A percentile compares a stretch with the other conserved stretches of the same genome.
Evolutionary conservation across 2,329 filamentous ascomycete genomes (phyloP).

Genomic region (Fusarium luffae): DNA sequence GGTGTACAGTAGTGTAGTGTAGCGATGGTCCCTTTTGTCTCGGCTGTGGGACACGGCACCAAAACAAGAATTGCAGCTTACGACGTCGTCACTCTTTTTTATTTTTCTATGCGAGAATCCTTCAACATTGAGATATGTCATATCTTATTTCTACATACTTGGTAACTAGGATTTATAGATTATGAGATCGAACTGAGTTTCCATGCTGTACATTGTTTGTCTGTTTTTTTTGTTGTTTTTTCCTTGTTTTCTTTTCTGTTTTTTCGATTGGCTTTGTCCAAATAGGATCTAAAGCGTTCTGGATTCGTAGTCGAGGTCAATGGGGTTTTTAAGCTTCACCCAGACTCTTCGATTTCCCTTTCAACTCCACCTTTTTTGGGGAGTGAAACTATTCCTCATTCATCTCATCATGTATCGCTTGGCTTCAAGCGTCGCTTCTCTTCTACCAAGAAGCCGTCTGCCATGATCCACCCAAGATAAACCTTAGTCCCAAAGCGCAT

Average conservation of each 20-base stretch:
- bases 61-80: slow-evolving; percentile 9
- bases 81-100: slow-evolving; percentile 9
- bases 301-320: slow-evolving; percentile 9
- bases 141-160: not conserved
- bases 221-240: slow-evolving; percentile 13
- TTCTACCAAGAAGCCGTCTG: slow-evolving; percentile 20
- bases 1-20: not conserved
- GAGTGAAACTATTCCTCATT: slow-evolving; percentile 31
- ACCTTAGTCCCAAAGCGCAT: slow-evolving; percentile 27
- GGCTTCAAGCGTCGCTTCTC: slow-evolving; percentile 25
- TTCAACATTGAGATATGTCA: not conserved
- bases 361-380: slow-evolving; percentile 24
- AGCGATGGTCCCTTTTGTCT: not conserved
- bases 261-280: slow-evolving; percentile 17
- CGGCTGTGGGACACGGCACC: not conserved
- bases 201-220: slow-evolving; percentile 6
- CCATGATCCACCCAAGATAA: slow-evolving; percentile 23
- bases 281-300: slow-evolving; percentile 20
- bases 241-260: slow-evolving; percentile 2
- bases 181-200: slow-evolving; percentile 4
- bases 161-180: not conserved
- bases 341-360: slow-evolving; percentile 15
- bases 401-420: slow-evolving; percentile 28
- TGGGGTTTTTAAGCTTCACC: slow-evolving; percentile 10
- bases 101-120: not conserved